Evolutionary conservation across 495 filamentous ascomycete genomes (phyloP), one percentile per base, ranked within the genome.

Genomic region (Aspergillus bridgeri): DNA sequence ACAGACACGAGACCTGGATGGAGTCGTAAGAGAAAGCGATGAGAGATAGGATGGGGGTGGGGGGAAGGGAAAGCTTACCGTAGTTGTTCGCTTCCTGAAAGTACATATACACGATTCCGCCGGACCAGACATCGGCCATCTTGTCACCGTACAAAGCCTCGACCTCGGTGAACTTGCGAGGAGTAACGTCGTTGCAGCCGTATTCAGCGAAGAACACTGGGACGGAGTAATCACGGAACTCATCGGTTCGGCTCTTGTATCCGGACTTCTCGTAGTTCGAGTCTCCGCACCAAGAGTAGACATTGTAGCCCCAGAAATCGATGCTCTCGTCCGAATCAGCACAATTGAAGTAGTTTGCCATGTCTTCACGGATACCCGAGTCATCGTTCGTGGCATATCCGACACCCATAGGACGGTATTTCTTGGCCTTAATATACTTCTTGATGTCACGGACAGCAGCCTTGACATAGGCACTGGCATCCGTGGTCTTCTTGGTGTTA

Each of bases 291-390:
- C 92, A 98, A 25, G 89, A 91, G 78, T 97, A 97, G 76, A 96
- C 91, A 72, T 97, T 98, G 83, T 96, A 96, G 53, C 93, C 93
- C 88, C 90, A 96, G 79, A 90, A 97, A 70, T 97, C 93, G 60
- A 96, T 92, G 43, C 86, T 78, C 11, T 81, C 79, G 1, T 73
- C 71, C 51, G 75, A 53, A 42, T 84, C 70, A 50, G 87, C 89
- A 68, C 93, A 98, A 80, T 94, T 90, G 80, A 98, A 94, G 76
- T 92, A 98, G 68, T 90, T 71, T 23, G 90, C 89, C 62, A 97
- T 82, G 64, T 87, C 68, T 46, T 69, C 70, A 63, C 93, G 89
- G 61, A 95, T 95, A 8, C 82, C 77, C 6, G 84, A 71, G 60
- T 92, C 89, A 66, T 98, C 93, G 67, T 92, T 93, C 68, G 92